Percentiles rank a stretch among this genome's conserved stretches.
These are phyloP conservation scores for Aspergillus clavatus DNA, from an alignment of 2,329 filamentous ascomycete genomes.

Conservation along the genomic window DNA sequence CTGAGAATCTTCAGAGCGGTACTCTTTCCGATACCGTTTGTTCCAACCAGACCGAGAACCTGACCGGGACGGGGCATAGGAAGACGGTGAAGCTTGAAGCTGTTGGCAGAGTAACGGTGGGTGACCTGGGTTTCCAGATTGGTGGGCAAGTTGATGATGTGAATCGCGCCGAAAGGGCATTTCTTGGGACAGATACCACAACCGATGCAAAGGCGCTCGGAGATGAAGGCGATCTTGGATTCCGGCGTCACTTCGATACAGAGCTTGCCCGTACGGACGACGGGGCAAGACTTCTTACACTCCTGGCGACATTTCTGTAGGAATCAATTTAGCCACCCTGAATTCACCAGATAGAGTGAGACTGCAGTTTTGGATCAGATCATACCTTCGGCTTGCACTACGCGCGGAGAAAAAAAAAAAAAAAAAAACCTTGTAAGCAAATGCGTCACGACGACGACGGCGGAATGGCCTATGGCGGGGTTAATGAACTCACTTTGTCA, in stretches of 20 bases:
- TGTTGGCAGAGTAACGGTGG: constrained; percentile 98
- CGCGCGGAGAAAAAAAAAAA: too few relatives aligned
- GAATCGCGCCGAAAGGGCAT: constrained; percentile 96
- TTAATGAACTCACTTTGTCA: constrained; percentile 71
- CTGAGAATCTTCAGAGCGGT: constrained; percentile 99
- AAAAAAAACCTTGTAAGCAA: constrained; percentile 38
- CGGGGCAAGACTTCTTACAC: constrained; percentile 97
- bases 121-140: constrained; percentile 98
- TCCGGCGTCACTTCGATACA: constrained; percentile 89
- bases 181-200: constrained; percentile 99
- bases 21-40: constrained; percentile 99
- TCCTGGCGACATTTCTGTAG: constrained; percentile 93
- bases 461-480: constrained; percentile 37
- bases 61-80: constrained; percentile 94
- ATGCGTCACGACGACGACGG: constrained; percentile 30
- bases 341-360: neutral
- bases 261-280: constrained; percentile 93
- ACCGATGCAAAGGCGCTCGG: constrained; percentile 90
- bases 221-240: constrained; percentile 96
- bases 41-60: constrained; percentile 92
- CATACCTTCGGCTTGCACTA: constrained; percentile 83
- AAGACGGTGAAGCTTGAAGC: constrained; percentile 97
- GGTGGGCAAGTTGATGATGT: constrained; percentile 99
- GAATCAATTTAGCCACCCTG: constrained; percentile 21
- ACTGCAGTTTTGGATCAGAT: neutral